Percentiles rank a stretch among this genome's conserved stretches.
Evolutionary conservation across 495 filamentous ascomycete species (phyloP).

Genomic region (Aspergillus nanangensis): DNA sequence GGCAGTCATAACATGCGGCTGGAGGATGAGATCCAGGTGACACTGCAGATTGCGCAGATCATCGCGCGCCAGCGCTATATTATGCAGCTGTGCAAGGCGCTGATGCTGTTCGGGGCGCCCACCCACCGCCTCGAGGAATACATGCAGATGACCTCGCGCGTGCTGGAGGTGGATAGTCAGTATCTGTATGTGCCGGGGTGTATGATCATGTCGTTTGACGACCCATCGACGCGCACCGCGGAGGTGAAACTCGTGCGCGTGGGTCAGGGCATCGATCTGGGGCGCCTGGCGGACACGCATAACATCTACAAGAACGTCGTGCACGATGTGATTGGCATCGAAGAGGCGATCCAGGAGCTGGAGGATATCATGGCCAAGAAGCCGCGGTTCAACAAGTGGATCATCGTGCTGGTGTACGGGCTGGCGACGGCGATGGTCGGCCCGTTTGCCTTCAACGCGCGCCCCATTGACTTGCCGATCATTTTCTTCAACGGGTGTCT

Average conservation of each 20-base stretch:
- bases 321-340: slow-evolving; percentile 76
- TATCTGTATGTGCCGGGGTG: slow-evolving; percentile 86
- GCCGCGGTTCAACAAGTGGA: slow-evolving; percentile 59
- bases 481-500: slow-evolving; percentile 78
- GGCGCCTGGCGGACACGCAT: slow-evolving; percentile 74
- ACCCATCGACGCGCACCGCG: slow-evolving; percentile 78
- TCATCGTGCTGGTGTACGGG: slow-evolving; percentile 72
- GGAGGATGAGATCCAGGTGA: slow-evolving; percentile 68
- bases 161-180: slow-evolving; percentile 81
- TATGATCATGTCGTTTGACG: slow-evolving; percentile 93
- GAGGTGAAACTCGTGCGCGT: slow-evolving; percentile 82
- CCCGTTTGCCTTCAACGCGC: slow-evolving; percentile 81
- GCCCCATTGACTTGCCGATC: slow-evolving; percentile 80
- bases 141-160: slow-evolving; percentile 81
- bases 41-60: slow-evolving; percentile 78
- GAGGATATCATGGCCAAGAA: slow-evolving; percentile 62
- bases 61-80: slow-evolving; percentile 79
- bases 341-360: slow-evolving; percentile 69
- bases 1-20: slow-evolving; percentile 20
- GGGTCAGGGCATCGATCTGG: slow-evolving; percentile 72
- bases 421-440: slow-evolving; percentile 71
- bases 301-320: slow-evolving; percentile 88
- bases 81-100: slow-evolving; percentile 72
- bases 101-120: slow-evolving; percentile 77
- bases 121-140: slow-evolving; percentile 76